Base-by-base conservation (phyloP, 2,329 filamentous ascomycete species). In the Hymenoscyphus occultus region DNA sequence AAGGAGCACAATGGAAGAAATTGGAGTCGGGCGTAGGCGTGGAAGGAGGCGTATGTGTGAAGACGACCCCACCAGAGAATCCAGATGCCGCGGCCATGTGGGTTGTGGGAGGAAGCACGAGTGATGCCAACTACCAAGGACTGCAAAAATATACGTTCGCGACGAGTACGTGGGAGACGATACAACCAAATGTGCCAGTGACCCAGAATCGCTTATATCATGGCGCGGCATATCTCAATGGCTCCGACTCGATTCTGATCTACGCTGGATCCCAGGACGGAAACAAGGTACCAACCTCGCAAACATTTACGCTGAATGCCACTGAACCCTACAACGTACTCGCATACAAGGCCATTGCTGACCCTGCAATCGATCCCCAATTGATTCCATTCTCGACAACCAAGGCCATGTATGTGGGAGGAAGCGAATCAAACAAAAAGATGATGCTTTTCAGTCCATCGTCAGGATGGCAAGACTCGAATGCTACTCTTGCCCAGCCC, bases 201-300 rank as follows among this genome's bases (percentile, higher is more conserved):
- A 74, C 74, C 2, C 71, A 90, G 74, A 86, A 92, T 72, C 87
- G 92, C 65, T 80, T 86, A 65, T 85, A 89, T 71, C 94, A 98
- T 76, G 88, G 86, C 69, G 90, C 90, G 13, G 83, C 86, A 19
- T 97, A 93, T 74, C 80, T 98, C 62, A 83, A 87, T 67, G 83
- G 83, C 28, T 84, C 86, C 16, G 83, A 91, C 63, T 84, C 86
- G 3, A 90, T 98, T 63, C 78, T 97, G 31, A 83, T 97, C 32
- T 97, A 93, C 75, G 91, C 89, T 39, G 94, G 94, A 57, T 86
- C 83, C 16, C 86, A 88, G 71, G 84, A 88, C 70, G 86, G 85
- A 32, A 79, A 78, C 40, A 76, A 79, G 9, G 77, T 79, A 6
- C 79, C 84, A 0, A 93, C 91, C 0, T 86, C 88, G 1, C 84